Evolutionary conservation across 2,329 filamentous ascomycete genomes (phyloP).

Genomic region (Sporothrix variecibatus): DNA sequence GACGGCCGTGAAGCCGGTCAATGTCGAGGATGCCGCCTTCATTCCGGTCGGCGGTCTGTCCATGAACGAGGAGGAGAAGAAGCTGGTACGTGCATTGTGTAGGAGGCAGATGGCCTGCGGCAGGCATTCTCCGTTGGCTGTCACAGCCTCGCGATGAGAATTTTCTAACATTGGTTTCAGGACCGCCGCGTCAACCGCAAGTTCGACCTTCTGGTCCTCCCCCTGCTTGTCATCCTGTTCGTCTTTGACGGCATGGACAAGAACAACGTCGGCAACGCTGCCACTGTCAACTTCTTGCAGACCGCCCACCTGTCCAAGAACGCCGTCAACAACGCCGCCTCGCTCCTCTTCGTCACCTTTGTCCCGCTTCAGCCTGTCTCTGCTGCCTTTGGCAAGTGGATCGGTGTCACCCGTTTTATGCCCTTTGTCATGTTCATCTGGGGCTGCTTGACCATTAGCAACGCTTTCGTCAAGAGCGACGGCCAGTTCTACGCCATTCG

Average conservation of each 20-base stretch:
- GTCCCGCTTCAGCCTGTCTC: constrained; percentile 59
- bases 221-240: constrained; percentile 33
- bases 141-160: background rate
- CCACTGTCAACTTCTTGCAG: constrained; percentile 33
- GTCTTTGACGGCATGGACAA: constrained; percentile 46
- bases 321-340: constrained; percentile 58
- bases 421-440: constrained; percentile 32
- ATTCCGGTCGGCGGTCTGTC: constrained; percentile 14
- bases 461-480: constrained; percentile 37
- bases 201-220: constrained; percentile 6
- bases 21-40: background rate
- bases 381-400: constrained; percentile 45
- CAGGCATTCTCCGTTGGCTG: too few species aligned
- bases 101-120: background rate
- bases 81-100: background rate
- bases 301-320: constrained; percentile 26
- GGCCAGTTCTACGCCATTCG: constrained; percentile 33
- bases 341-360: constrained; percentile 60
- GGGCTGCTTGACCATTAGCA: constrained; percentile 37
- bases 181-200: constrained; percentile 19
- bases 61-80: constrained; percentile 11
- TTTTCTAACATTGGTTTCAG: background rate
- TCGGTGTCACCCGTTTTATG: constrained; percentile 44
- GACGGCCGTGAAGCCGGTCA: constrained; percentile 10
- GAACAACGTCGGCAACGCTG: constrained; percentile 46